Conservation (phyloP, 2,329 filamentous ascomycete genomes). For the Keithomyces neogunnii region DNA sequence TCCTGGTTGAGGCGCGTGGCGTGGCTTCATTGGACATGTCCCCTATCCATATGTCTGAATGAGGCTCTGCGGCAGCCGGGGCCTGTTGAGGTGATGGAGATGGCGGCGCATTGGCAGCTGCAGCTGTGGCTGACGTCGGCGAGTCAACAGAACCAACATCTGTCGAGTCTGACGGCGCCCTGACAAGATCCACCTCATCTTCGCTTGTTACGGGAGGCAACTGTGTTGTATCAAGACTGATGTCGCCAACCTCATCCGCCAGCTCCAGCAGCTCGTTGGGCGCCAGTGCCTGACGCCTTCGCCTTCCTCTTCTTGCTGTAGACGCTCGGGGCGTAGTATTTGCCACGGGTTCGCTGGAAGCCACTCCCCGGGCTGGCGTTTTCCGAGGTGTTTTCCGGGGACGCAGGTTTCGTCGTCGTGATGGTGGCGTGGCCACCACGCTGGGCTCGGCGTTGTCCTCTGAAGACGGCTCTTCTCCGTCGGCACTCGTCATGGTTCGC, state of each 20-base stretch:
- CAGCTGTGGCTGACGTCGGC: not conserved
- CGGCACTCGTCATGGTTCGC: slow-evolving; percentile 20
- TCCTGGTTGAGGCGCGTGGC: slow-evolving; percentile 17
- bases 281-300: slow-evolving; percentile 15
- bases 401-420: slow-evolving; percentile 18
- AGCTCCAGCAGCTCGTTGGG: slow-evolving; percentile 19
- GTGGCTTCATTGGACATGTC: slow-evolving; percentile 30
- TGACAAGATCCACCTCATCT: slow-evolving; percentile 21
- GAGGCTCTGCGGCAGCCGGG: slow-evolving; percentile 10
- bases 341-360: slow-evolving; percentile 14
- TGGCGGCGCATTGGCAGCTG: slow-evolving; percentile 2
- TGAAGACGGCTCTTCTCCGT: slow-evolving; percentile 16
- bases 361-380: slow-evolving; percentile 12
- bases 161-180: slow-evolving; percentile 13
- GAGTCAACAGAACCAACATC: not conserved
- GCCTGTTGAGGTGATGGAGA: slow-evolving; percentile 4
- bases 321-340: slow-evolving; percentile 10
- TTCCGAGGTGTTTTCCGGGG: slow-evolving; percentile 18
- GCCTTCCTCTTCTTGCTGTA: slow-evolving; percentile 9
- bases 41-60: slow-evolving; percentile 39
- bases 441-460: slow-evolving; percentile 10
- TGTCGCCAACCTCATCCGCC: slow-evolving; percentile 13
- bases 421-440: slow-evolving; percentile 22
- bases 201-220: slow-evolving; percentile 13
- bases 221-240: slow-evolving; percentile 8